Base-by-base conservation (phyloP, 1,284 basidiomycete species). In the Cryptococcus jaspeensis region DNA sequence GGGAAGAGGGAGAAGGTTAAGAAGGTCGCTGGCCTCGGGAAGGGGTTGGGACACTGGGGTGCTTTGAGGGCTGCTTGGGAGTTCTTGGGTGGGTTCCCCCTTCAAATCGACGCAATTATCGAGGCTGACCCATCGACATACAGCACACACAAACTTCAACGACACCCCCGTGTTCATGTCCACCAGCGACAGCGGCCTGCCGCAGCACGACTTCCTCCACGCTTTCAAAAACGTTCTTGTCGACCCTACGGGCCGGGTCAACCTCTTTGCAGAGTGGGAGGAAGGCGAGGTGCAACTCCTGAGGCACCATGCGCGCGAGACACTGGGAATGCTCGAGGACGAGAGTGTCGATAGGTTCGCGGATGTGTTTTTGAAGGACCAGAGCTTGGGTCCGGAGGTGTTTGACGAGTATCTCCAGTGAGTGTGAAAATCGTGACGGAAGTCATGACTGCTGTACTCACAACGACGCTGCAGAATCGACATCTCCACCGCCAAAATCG, bases 221-320 rank as follows among this genome's bases (percentile, higher is more conserved):
- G 61, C 65, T 2, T 79, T 73, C 53, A 57, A 72, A 6, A 66
- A 74, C 15, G 82, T 88, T 8, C 85, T 97, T 43, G 87, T 96
- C 0, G 93, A 96, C 67, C 84, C 88, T 0, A 84, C 86, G 0
- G 91, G 90, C 0, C 82, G 81, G 1, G 80, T 91, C 52, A 99
- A 99, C 71, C 69, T 96, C 15, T 76, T 97, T n/a, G 84, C 85
- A 0, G 86, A 83, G 12, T 83, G 93, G 49, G 88, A 91, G 32
- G 67, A 84, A 28, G 74, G 79, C 5, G 79, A 80, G 6, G 58
- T 82, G 2, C 66, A 79, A 38, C 53, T 81, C 42, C 72, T 81
- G 49, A 72, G 81, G 58, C 80, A 87, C 49, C 90, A 95, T 67
- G 91, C 92, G 0, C 79, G 81, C 46, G 81, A 83, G 64, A 89